Evolutionary conservation across 208 protist genomes (phyloP).

Genomic region (Trypanosoma lewisi): DNA sequence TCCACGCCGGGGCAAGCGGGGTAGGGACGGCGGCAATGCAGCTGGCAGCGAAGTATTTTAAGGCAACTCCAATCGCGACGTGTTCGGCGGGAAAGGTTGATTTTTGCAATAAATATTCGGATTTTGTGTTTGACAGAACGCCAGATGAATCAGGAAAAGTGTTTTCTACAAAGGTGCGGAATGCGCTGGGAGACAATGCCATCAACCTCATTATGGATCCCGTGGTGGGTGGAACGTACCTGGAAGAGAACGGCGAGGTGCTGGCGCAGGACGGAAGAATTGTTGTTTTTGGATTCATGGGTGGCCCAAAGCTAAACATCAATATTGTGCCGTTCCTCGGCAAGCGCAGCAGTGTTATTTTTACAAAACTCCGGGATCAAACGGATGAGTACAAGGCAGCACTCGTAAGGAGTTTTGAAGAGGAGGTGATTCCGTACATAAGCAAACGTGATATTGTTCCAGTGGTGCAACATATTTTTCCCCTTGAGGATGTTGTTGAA

Average conservation of each 20-base stretch:
- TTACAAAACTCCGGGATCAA: constrained; percentile 71
- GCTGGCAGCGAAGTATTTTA: constrained; percentile 79
- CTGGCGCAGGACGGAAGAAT: constrained; percentile 68
- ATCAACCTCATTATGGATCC: constrained; percentile 81
- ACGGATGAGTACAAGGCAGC: constrained; percentile 52
- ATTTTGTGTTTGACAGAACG: constrained; percentile 48
- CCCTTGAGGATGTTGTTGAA: constrained; percentile 60
- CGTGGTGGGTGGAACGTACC: constrained; percentile 73
- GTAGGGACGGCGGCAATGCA: constrained; percentile 85
- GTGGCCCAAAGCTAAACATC: constrained; percentile 52
- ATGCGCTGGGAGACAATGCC: constrained; percentile 33
- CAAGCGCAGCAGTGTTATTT: constrained; percentile 62
- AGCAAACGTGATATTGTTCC: constrained; percentile 48
- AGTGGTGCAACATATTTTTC: constrained; percentile 64
- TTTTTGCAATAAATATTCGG: constrained; percentile 63
- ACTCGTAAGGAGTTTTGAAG: constrained; percentile 50
- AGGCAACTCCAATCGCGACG: constrained; percentile 60
- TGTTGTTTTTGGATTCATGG: constrained; percentile 68
- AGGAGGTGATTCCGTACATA: constrained; percentile 63
- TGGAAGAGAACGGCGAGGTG: constrained; percentile 54
- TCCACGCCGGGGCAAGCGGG: constrained; percentile 89
- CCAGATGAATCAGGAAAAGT: constrained; percentile 63
- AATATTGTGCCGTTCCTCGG: constrained; percentile 62
- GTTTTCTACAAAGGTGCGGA: constrained; percentile 68
- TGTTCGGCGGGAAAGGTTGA: constrained; percentile 70